Evolutionary conservation across 306 rosid genomes (phyloP).

Genomic region (Pyrus communis): DNA sequence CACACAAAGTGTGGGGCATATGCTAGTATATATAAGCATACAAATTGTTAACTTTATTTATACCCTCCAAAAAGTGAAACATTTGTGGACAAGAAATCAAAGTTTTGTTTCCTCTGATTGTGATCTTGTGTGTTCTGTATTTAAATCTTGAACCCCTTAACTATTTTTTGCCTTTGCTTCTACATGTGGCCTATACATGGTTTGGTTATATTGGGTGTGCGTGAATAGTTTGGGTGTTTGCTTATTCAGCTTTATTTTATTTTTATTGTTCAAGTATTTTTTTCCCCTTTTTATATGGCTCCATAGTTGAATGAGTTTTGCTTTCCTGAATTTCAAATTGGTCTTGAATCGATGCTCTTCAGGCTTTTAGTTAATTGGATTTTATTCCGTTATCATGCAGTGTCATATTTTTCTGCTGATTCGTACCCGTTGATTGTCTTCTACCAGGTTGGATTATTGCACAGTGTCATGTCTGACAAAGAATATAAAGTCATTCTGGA

Average conservation of each 20-base stretch:
- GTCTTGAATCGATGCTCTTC: background rate
- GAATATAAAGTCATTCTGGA: conserved; percentile 95
- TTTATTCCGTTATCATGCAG: background rate
- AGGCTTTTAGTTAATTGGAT: conserved; percentile 3
- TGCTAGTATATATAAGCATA: too few species aligned
- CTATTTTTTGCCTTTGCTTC: background rate
- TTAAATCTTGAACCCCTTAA: background rate
- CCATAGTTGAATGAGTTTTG: background rate
- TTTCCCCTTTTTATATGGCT: background rate
- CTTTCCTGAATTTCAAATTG: background rate
- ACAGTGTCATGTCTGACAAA: conserved; percentile 72
- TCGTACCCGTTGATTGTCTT: conserved; percentile 11
- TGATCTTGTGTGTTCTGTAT: background rate
- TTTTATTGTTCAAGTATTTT: background rate
- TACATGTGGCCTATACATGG: background rate
- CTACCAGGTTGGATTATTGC: conserved; percentile 79
- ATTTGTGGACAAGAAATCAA: background rate
- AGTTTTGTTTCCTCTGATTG: background rate
- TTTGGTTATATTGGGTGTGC: background rate
- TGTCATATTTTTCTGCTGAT: conserved; percentile 7
- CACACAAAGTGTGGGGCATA: too few species aligned
- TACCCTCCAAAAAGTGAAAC: too few species aligned
- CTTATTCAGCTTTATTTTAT: background rate
- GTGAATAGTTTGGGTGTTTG: background rate
- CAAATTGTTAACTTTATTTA: too few species aligned